Conservation (phyloP, 2,329 filamentous ascomycete genomes). For the Colletotrichum incanum region DNA sequence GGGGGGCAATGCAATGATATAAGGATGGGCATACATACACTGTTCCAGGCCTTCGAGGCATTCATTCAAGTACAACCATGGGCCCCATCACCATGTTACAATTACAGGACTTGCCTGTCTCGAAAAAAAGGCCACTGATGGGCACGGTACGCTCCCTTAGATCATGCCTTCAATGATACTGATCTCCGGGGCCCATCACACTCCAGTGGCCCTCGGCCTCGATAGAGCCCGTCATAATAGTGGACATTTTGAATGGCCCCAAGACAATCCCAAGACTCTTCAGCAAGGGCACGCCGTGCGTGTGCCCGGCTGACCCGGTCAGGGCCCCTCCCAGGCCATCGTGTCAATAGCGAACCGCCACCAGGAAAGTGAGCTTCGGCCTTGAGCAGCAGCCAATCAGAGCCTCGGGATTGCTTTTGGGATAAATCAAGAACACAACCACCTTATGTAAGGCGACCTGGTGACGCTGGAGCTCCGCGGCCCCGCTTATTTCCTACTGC, state of each 20-base stretch:
- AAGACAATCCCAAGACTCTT: conserved; percentile 12
- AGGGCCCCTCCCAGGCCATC: not conserved
- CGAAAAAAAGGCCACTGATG: not conserved
- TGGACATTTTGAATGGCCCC: conserved; percentile 10
- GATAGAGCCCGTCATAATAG: conserved; percentile 30
- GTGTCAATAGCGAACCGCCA: conserved; percentile 14
- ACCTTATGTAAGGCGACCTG: conserved; percentile 29
- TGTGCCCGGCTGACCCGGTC: conserved; percentile 40
- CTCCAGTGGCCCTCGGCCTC: not conserved
- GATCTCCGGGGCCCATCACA: conserved; percentile 10
- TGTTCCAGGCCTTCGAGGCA: not conserved
- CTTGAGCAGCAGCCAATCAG: conserved; percentile 15
- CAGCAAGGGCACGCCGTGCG: conserved; percentile 36
- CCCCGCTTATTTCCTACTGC: conserved; percentile 11
- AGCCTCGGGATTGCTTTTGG: not conserved
- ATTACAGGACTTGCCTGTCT: not conserved
- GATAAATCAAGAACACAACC: conserved; percentile 7
- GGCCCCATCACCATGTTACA: not conserved
- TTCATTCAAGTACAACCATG: not conserved
- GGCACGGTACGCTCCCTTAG: not conserved
- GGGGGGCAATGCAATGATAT: not conserved
- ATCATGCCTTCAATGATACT: conserved; percentile 7
- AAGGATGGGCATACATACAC: not conserved
- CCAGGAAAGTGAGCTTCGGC: not conserved
- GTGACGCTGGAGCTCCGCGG: conserved; percentile 3